Conservation (phyloP, 805 yeast species). For the Saccharomycopsis selenospora region DNA sequence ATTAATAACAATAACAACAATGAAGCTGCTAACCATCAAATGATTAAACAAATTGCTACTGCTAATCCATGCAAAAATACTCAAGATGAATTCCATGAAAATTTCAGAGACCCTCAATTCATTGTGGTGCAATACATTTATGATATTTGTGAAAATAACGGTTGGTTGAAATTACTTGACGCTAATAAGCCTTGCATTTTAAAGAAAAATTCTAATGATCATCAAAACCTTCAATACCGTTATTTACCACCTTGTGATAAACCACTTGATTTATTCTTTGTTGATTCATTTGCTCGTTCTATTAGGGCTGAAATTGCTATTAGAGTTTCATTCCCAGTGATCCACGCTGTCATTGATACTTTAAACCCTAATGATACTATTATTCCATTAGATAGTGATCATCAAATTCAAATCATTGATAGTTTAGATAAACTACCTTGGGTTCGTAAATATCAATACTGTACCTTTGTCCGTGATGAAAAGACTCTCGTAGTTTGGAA, state of each 20-base stretch:
- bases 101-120: background rate
- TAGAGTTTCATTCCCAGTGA: background rate
- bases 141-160: conserved; percentile 1
- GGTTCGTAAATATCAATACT: conserved; percentile 1
- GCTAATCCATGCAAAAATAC: no score
- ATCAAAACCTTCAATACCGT: background rate
- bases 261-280: background rate
- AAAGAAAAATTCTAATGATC: background rate
- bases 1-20: no score
- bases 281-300: background rate
- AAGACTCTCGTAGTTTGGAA: background rate
- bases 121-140: background rate
- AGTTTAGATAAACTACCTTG: background rate
- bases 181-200: background rate
- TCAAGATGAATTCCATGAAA: background rate
- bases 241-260: background rate
- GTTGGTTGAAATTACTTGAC: background rate
- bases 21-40: no score
- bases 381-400: background rate
- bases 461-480: background rate
- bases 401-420: background rate
- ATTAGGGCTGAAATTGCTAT: conserved; percentile 1
- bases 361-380: background rate
- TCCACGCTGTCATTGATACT: conserved; percentile 1
- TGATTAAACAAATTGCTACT: no score